phyloP scores from a whole-genome alignment of 352 stramenopile genomes.

The Phytopythium ostracodes region DNA sequence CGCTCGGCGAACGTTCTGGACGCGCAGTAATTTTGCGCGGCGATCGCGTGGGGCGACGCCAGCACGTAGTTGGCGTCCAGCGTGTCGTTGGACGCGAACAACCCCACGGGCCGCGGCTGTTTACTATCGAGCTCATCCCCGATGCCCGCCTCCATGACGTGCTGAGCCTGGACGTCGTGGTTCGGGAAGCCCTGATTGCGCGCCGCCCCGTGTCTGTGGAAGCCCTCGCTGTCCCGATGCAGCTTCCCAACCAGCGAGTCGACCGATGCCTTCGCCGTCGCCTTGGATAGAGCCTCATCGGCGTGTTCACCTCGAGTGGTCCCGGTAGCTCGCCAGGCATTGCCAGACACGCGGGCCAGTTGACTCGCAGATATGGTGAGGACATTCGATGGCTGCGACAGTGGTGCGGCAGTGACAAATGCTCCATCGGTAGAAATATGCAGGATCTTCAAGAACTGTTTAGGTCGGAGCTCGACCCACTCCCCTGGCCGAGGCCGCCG shows the following conservation, averaged over 20 bases:
- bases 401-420: conserved; percentile 18
- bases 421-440: conserved; percentile 29
- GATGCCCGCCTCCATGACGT: conserved; percentile 12
- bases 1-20: conserved; percentile 25
- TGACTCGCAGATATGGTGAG: conserved; percentile 25
- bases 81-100: conserved; percentile 56
- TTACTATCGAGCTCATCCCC: background rate
- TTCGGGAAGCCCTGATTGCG: conserved; percentile 60
- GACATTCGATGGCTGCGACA: conserved; percentile 11
- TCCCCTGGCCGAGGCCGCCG: conserved; percentile 35
- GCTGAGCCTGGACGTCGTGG: conserved; percentile 25
- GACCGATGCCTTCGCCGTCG: conserved; percentile 4
- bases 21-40: conserved; percentile 54
- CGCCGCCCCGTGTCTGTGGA: conserved; percentile 46
- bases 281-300: background rate
- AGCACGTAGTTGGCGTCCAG: conserved; percentile 72
- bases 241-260: conserved; percentile 29
- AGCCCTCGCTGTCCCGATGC: conserved; percentile 45
- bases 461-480: conserved; percentile 45
- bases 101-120: conserved; percentile 23
- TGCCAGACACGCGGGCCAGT: conserved; percentile 32
- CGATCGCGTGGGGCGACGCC: conserved; percentile 35
- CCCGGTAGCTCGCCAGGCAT: conserved; percentile 30
- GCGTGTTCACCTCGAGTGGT: background rate
- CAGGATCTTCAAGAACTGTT: conserved; percentile 43